These are phyloP conservation scores for Diaporthe citriasiana DNA, from an alignment of 2,329 filamentous ascomycete species.

Conservation along the genomic window DNA sequence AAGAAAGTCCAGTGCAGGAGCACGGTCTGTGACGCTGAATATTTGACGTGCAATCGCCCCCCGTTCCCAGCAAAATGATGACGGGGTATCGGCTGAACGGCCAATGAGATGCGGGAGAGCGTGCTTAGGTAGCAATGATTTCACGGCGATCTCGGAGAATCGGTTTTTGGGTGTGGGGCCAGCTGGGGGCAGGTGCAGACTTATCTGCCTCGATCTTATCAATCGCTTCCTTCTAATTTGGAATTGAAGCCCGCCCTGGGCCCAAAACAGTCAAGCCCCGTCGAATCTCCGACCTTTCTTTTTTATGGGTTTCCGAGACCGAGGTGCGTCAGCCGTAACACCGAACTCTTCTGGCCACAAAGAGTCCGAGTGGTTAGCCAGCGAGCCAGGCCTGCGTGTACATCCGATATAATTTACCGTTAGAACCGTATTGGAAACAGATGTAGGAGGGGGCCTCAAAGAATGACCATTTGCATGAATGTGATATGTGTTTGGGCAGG, in stretches of 20 bases:
- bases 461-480: neutral
- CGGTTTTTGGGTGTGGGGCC: slow-evolving; percentile 33
- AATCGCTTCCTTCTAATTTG: slow-evolving; percentile 34
- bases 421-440: neutral
- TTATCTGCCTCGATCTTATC: slow-evolving; percentile 32
- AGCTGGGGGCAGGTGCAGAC: neutral
- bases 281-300: slow-evolving; percentile 32
- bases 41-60: slow-evolving; percentile 36
- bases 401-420: too few relatives aligned
- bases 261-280: slow-evolving; percentile 19
- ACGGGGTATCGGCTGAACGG: slow-evolving; percentile 15
- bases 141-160: slow-evolving; percentile 38
- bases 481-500: neutral
- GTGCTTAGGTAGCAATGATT: neutral
- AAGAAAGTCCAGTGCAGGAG: slow-evolving; percentile 10
- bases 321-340: slow-evolving; percentile 6
- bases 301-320: slow-evolving; percentile 31
- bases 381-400: neutral
- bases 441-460: neutral
- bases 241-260: slow-evolving; percentile 18
- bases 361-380: neutral
- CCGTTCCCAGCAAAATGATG: slow-evolving; percentile 35
- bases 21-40: slow-evolving; percentile 34
- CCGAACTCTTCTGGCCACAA: neutral
- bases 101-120: neutral